Conservation (phyloP, 352 stramenopile genomes). For the Phytophthora crassamura region DNA sequence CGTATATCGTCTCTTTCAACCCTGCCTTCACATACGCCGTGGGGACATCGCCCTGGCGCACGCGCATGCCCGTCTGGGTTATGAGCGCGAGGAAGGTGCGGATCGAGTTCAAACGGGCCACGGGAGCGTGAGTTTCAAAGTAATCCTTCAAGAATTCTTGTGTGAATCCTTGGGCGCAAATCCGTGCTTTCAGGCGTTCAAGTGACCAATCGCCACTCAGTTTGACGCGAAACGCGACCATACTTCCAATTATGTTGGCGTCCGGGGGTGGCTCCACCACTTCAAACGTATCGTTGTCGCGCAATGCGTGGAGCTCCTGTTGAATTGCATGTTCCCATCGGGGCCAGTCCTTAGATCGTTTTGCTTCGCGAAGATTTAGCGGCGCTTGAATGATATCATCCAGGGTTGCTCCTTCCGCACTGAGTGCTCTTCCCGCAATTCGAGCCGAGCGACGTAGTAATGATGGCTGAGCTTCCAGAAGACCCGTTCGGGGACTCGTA, state of each 20-base stretch:
- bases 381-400: conserved; percentile 9
- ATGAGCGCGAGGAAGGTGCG: conserved; percentile 7
- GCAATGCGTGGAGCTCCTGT: conserved; percentile 1
- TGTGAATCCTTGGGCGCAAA: conserved; percentile 22
- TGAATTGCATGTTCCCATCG: conserved; percentile 7
- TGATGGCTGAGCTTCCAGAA: neutral
- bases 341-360: neutral
- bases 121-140: conserved; percentile 17
- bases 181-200: conserved; percentile 22
- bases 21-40: too few relatives aligned
- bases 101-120: conserved; percentile 24
- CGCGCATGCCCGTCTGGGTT: neutral
- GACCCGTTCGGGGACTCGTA: neutral
- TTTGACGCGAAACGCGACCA: conserved; percentile 13
- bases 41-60: conserved; percentile 19
- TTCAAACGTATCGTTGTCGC: conserved; percentile 11
- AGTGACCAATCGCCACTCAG: neutral
- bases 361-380: neutral
- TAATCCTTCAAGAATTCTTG: conserved; percentile 25
- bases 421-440: conserved; percentile 2
- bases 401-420: neutral
- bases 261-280: conserved; percentile 7
- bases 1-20: conserved; percentile 6
- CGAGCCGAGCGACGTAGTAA: too few relatives aligned
- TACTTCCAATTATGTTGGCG: conserved; percentile 4